These are phyloP conservation scores for Zarea fungicola DNA, from an alignment of 2,329 filamentous ascomycete species.

Conservation along the genomic window DNA sequence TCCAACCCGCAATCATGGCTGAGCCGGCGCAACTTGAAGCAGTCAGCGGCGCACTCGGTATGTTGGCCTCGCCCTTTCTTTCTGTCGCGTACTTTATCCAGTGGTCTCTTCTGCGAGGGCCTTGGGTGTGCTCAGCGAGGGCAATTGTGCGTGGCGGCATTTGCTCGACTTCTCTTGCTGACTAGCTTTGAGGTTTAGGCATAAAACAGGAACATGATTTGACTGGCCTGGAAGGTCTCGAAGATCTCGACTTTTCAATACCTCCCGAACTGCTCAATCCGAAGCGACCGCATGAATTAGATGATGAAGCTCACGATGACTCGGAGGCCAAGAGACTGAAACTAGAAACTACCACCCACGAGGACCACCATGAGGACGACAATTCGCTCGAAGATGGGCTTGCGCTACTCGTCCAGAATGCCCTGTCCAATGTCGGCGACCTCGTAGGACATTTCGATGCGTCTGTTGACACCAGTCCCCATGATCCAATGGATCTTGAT, in stretches of 20 bases:
- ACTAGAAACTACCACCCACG: neutral
- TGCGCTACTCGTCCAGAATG: slow-evolving; percentile 35
- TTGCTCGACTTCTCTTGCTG: neutral
- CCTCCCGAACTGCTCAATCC: slow-evolving; percentile 28
- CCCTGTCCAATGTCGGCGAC: slow-evolving; percentile 34
- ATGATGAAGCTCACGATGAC: slow-evolving; percentile 23
- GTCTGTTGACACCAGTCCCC: slow-evolving; percentile 21
- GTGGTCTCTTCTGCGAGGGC: too few relatives aligned
- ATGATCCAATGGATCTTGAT: slow-evolving; percentile 30
- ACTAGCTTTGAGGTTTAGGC: slow-evolving; percentile 25
- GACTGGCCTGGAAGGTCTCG: slow-evolving; percentile 26
- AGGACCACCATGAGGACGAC: slow-evolving; percentile 2
- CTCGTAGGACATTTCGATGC: slow-evolving; percentile 30
- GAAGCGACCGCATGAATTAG: slow-evolving; percentile 33
- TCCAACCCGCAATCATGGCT: slow-evolving; percentile 32
- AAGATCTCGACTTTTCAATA: slow-evolving; percentile 30
- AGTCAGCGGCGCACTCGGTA: slow-evolving; percentile 32
- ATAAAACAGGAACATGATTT: slow-evolving; percentile 36
- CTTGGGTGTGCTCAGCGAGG: fast-evolving
- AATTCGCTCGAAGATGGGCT: slow-evolving; percentile 30
- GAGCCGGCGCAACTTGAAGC: slow-evolving; percentile 33
- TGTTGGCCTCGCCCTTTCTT: slow-evolving; percentile 14
- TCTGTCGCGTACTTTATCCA: neutral
- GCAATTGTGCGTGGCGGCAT: neutral
- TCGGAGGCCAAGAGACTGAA: slow-evolving; percentile 13